These are phyloP conservation scores for Boletellus ananas DNA, from an alignment of 768 basidiomycete genomes.

Conservation along the genomic window DNA sequence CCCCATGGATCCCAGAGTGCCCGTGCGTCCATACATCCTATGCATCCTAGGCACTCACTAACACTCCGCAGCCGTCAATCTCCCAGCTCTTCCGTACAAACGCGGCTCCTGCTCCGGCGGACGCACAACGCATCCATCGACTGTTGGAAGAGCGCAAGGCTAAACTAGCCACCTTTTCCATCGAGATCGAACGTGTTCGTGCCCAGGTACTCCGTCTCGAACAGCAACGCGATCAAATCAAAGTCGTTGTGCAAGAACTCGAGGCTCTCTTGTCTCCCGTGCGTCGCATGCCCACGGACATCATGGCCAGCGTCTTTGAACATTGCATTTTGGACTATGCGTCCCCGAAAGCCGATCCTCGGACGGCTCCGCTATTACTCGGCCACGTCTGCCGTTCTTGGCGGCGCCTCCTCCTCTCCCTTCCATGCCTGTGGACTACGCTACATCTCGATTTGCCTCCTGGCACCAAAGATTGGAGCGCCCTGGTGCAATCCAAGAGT, in stretches of 20 bases:
- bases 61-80: conserved; percentile 19
- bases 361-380: conserved; percentile 23
- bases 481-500: conserved; percentile 23
- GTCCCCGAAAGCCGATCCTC: conserved; percentile 9
- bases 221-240: conserved; percentile 2
- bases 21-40: conserved; percentile 2
- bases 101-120: conserved; percentile 24
- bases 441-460: conserved; percentile 25
- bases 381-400: conserved; percentile 30
- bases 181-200: conserved; percentile 22
- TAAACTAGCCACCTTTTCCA: conserved; percentile 10
- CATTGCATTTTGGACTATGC: conserved; percentile 15
- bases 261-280: conserved; percentile 28
- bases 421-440: conserved; percentile 24
- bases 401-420: conserved; percentile 28
- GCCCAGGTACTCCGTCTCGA: conserved; percentile 21
- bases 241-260: conserved; percentile 21
- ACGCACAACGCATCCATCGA: conserved; percentile 12
- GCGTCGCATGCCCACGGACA: conserved; percentile 31
- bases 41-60: conserved; percentile 2
- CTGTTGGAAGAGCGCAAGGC: conserved; percentile 17
- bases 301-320: conserved; percentile 27
- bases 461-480: conserved; percentile 20
- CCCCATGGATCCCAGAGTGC: conserved; percentile 20
- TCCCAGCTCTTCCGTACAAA: conserved; percentile 28